A percentile compares a stretch with the other conserved stretches of the same genome.
Evolutionary conservation across 2,329 filamentous ascomycete genomes (phyloP).

Genomic region (Stachybotrys elegans): DNA sequence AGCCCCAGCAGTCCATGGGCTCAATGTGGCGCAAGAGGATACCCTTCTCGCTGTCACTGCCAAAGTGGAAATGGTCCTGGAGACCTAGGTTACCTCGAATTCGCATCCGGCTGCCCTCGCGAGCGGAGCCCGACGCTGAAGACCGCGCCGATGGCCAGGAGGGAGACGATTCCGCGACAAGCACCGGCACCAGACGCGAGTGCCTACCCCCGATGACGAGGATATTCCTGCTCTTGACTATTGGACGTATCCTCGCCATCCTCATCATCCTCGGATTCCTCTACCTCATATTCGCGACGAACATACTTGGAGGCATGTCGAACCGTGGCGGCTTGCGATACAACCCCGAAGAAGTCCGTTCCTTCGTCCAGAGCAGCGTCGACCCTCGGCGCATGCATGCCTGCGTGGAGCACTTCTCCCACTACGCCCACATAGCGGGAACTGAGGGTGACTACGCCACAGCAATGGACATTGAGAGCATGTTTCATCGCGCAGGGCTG

Average conservation of each 20-base stretch:
- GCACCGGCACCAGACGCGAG: constrained; percentile 4
- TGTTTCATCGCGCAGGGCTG: constrained; percentile 67
- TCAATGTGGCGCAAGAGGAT: constrained; percentile 52
- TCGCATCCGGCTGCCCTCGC: constrained; percentile 42
- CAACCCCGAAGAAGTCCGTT: constrained; percentile 75
- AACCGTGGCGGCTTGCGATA: constrained; percentile 64
- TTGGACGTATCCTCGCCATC: constrained; percentile 70
- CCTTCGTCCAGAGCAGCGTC: constrained; percentile 68
- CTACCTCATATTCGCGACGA: constrained; percentile 81
- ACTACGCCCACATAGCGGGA: constrained; percentile 87
- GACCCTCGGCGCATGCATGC: constrained; percentile 66
- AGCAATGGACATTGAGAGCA: constrained; percentile 75
- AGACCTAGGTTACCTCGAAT: constrained; percentile 47
- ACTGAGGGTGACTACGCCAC: constrained; percentile 87
- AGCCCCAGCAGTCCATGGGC: constrained; percentile 45
- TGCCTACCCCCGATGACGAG: constrained; percentile 14
- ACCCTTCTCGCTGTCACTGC: constrained; percentile 45
- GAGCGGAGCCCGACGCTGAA: constrained; percentile 16
- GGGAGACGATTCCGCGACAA: constrained; percentile 19
- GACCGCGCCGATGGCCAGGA: constrained; percentile 16
- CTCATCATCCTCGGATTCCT: constrained; percentile 71
- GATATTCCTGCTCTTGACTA: constrained; percentile 46
- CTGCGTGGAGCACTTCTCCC: constrained; percentile 71
- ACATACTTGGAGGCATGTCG: constrained; percentile 67
- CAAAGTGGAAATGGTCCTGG: constrained; percentile 52